These are phyloP conservation scores for Canavalia ensiformis DNA, from an alignment of 306 rosid genomes.

Conservation along the genomic window DNA sequence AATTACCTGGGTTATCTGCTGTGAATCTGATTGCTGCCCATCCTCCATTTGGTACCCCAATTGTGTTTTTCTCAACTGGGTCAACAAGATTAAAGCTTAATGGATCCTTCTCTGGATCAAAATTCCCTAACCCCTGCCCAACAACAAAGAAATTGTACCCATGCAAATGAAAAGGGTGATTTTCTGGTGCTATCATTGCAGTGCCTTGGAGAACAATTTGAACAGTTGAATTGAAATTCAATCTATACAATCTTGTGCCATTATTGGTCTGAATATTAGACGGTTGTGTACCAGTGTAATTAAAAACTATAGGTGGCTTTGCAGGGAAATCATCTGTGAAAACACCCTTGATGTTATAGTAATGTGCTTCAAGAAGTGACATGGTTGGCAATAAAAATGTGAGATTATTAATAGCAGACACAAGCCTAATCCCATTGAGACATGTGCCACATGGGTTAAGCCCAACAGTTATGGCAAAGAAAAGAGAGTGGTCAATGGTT, in stretches of 20 bases:
- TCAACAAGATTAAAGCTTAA: conserved; percentile 68
- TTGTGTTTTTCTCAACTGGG: conserved; percentile 81
- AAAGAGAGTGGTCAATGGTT: conserved; percentile 63
- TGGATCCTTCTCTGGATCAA: conserved; percentile 66
- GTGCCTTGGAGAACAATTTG: conserved; percentile 72
- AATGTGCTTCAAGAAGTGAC: conserved; percentile 83
- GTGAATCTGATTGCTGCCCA: conserved; percentile 84
- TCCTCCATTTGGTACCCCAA: conserved; percentile 72
- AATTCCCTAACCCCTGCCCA: conserved; percentile 73
- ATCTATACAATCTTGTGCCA: conserved; percentile 66
- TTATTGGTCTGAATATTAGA: conserved; percentile 60
- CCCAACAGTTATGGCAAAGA: conserved; percentile 66
- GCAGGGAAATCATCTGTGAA: conserved; percentile 74
- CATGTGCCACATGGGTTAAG: conserved; percentile 65
- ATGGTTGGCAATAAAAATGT: conserved; percentile 64
- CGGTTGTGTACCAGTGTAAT: conserved; percentile 71
- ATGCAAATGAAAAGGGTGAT: conserved; percentile 78
- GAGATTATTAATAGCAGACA: conserved; percentile 65
- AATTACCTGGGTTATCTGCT: conserved; percentile 80
- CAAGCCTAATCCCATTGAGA: conserved; percentile 53
- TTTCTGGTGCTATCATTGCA: conserved; percentile 72
- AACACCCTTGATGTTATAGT: conserved; percentile 62
- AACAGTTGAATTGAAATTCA: conserved; percentile 65
- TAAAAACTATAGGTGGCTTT: conserved; percentile 60
- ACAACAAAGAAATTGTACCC: conserved; percentile 78